Evolutionary conservation across 345 rosid species (phyloP), one percentile per base, ranked within the genome.

Genomic region (Salix udensis): DNA sequence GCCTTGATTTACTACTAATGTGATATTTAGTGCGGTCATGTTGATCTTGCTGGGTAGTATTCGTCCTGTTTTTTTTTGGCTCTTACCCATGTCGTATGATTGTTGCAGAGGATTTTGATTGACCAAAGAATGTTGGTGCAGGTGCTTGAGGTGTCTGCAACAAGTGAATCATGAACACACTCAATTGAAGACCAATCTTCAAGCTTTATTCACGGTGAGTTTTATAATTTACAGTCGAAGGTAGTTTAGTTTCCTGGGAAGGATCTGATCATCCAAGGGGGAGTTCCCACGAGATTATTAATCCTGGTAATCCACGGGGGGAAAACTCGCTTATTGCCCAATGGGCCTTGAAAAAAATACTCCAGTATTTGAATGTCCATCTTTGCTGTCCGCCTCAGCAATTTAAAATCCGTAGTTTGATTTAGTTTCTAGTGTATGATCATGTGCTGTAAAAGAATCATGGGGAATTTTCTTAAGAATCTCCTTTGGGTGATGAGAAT

Each of bases 111-210:
- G 52, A 77, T 36, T 68, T 76, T 72, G 67, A 82, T 65, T 73
- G 40, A 30, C 60, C 31, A 23, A 30, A 62, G 58, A 73, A 77
- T 79, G 72, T 72, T 80, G 82, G 50, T 83, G 79, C 86, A 93
- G 97, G 86, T 93, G 96, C 78, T n/a, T 88, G 84, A 83, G 89
- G 83, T 91, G 93, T 80, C 87, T 90, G 78, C 94, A 91, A 74
- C 93, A 85, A 81, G 92, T 88, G 84, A 89, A 77, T 74, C 85
- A 82, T 64, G 97, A 93, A 77, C 84, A 75, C 76, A 58, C 82
- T 77, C 74, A 80, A 30, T 61, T 93, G 85, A 93, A 90, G 86
- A 83, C 75, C 84, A 93, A 90, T 82, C 93, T 93, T 80, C 84
- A 90, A 76, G 81, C 79, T 72, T 82, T 93, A 53, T 90, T 91